Conservation (phyloP, 2,329 filamentous ascomycete species). For the Cladosporium sp. region DNA sequence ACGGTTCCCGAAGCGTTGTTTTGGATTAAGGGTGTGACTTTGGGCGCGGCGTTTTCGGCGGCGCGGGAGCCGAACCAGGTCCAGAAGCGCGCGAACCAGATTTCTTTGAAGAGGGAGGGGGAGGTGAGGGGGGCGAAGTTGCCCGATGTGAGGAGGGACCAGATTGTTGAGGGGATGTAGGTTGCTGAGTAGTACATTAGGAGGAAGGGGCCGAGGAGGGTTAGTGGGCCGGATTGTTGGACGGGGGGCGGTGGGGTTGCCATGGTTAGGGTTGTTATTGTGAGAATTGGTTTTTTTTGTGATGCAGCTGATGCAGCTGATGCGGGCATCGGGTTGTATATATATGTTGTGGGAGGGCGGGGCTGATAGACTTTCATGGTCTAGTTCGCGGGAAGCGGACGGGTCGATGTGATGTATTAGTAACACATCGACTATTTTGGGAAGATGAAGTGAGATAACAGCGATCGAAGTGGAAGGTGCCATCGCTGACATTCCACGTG, state of each 20-base stretch:
- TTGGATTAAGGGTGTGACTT: slow-evolving; percentile 55
- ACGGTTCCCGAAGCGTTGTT: slow-evolving; percentile 55
- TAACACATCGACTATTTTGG: background rate
- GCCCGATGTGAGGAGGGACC: slow-evolving; percentile 37
- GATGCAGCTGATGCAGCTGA: no score
- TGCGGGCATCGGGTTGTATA: background rate
- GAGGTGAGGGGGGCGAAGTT: slow-evolving; percentile 30
- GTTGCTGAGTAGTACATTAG: slow-evolving; percentile 54
- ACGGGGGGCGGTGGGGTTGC: background rate
- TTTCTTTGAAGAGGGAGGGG: slow-evolving; percentile 38
- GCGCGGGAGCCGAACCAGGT: slow-evolving; percentile 53
- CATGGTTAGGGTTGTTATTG: background rate
- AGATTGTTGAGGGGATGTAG: slow-evolving; percentile 56
- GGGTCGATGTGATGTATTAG: background rate
- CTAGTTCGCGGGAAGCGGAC: background rate
- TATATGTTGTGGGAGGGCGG: background rate
- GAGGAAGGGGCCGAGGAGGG: slow-evolving; percentile 37
- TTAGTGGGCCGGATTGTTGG: slow-evolving; percentile 26
- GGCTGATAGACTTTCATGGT: background rate
- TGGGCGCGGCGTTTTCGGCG: slow-evolving; percentile 42
- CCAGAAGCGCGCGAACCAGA: slow-evolving; percentile 67
- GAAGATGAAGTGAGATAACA: background rate
- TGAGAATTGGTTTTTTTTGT: background rate
- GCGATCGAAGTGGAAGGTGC: background rate
- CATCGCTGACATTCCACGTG: background rate